Evolutionary conservation across 2,329 filamentous ascomycete species (phyloP).

Genomic region (Ceratocystiopsis sp.): DNA sequence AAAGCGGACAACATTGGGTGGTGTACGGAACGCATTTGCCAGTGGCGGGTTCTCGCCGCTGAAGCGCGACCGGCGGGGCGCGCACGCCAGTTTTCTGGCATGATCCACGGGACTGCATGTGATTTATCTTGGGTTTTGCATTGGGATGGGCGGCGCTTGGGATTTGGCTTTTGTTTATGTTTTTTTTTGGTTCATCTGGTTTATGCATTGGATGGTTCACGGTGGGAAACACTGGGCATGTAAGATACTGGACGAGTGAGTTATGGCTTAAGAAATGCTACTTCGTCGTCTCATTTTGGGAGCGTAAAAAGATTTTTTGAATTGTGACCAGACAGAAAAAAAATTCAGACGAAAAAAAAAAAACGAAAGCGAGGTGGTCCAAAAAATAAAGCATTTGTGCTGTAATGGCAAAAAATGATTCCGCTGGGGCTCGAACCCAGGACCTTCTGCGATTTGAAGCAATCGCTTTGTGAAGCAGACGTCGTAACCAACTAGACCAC

Average conservation of each 20-base stretch:
- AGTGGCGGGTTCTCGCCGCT: conserved; percentile 46
- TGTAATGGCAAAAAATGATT: neutral
- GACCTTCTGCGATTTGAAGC: neutral
- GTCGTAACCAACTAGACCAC: neutral
- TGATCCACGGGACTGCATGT: neutral
- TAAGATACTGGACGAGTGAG: too few species aligned
- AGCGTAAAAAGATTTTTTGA: neutral
- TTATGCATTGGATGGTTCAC: neutral
- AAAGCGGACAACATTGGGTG: conserved; percentile 14
- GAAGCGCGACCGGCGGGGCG: conserved; percentile 50
- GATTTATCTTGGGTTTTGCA: neutral
- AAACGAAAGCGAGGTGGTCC: neutral
- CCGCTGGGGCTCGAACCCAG: neutral
- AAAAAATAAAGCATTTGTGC: neutral
- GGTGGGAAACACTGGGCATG: too few species aligned
- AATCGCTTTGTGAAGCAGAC: neutral
- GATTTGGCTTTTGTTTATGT: neutral
- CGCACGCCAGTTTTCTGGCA: conserved; percentile 42
- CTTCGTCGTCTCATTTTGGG: neutral
- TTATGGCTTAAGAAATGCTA: neutral
- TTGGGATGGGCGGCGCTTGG: too few species aligned
- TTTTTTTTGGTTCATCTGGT: neutral
- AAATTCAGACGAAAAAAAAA: neutral
- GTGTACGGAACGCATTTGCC: conserved; percentile 30
- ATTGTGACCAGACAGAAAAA: neutral